Base-by-base conservation (phyloP, 768 basidiomycete genomes). In the Phallus indusiatus region DNA sequence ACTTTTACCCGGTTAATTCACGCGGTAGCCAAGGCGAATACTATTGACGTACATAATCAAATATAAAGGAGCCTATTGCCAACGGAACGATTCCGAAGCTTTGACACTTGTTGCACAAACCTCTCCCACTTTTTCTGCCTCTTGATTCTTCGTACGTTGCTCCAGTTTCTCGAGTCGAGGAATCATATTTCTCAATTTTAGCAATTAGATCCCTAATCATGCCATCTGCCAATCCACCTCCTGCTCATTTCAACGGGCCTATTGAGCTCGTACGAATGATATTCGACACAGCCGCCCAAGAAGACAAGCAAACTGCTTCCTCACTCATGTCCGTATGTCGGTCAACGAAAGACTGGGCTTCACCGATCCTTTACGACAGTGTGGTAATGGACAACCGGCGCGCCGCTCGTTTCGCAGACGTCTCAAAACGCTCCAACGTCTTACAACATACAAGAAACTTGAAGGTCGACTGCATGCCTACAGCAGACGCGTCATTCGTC, bases 221-320 rank as follows among this genome's bases (percentile, higher is more conserved):
- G 42, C n/a, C n/a, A 42, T 35, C 53, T 28, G 7, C 24, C 34
- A 54, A 36, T 36, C 28, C 21, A 54, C 36, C 24, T 7, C 34
- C 50, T 17, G 46, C 7, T 49, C 22, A 33, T 14, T 59, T 59
- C 50, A 51, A 59, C 28, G 57, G 49, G 21, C 57, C 57, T n/a
- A 51, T 59, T 8, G 57, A 59, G 36, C 24, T 59, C 5, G 57
- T 59, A 12, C 28, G 37, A 35, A 35, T 51, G 22, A 59, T 59
- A 35, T 51, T 59, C 35, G 57, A 59, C 57, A 59, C 48, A 33
- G 57, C 57, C 14, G 57, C 57, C 36, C 49, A 51, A 33, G 33
- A 59, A 5, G 50, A 59, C 21, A 59, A 53, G 18, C 52, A 35
- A n/a, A 59, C 48, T n/a, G 57, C 57, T 17, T 21, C 47, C 24